Conservation (phyloP, 768 basidiomycete genomes). For the Tubosaeta brunneosetosa region DNA sequence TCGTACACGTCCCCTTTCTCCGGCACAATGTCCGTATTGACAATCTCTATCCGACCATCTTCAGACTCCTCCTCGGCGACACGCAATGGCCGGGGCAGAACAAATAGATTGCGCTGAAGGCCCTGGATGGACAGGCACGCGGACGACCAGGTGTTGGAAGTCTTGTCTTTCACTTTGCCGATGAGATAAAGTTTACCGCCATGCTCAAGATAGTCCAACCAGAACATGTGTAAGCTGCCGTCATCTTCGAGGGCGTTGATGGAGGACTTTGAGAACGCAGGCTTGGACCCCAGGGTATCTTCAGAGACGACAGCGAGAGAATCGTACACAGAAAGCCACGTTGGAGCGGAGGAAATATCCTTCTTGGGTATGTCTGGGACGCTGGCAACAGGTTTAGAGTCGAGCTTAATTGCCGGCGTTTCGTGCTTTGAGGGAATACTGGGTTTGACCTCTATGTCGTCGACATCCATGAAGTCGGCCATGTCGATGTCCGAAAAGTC, state of each 20-base stretch:
- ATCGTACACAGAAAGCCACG: conserved; percentile 76
- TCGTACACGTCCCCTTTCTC: conserved; percentile 64
- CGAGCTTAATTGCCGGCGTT: not conserved
- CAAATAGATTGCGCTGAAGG: conserved; percentile 86
- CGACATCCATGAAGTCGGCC: conserved; percentile 53
- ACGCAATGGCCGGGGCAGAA: conserved; percentile 70
- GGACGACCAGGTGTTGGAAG: conserved; percentile 62
- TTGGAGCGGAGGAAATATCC: conserved; percentile 44
- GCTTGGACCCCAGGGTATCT: conserved; percentile 50
- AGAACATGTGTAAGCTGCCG: conserved; percentile 91
- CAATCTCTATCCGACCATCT: conserved; percentile 32
- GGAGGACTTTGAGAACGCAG: conserved; percentile 35
- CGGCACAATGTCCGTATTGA: conserved; percentile 74
- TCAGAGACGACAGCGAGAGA: conserved; percentile 58
- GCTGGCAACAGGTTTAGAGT: conserved; percentile 13
- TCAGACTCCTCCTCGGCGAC: conserved; percentile 37
- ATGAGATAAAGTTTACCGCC: conserved; percentile 83
- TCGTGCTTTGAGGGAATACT: conserved; percentile 30
- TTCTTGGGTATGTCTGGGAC: conserved; percentile 32
- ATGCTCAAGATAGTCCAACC: conserved; percentile 91
- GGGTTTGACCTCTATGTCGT: conserved; percentile 49
- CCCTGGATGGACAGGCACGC: conserved; percentile 84
- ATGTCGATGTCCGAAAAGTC: conserved; percentile 56
- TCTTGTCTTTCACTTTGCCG: conserved; percentile 86
- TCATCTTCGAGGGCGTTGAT: conserved; percentile 73